phyloP scores from a whole-genome alignment of 176 grass and related monocot species.

The Alloteropsis semialata region DNA sequence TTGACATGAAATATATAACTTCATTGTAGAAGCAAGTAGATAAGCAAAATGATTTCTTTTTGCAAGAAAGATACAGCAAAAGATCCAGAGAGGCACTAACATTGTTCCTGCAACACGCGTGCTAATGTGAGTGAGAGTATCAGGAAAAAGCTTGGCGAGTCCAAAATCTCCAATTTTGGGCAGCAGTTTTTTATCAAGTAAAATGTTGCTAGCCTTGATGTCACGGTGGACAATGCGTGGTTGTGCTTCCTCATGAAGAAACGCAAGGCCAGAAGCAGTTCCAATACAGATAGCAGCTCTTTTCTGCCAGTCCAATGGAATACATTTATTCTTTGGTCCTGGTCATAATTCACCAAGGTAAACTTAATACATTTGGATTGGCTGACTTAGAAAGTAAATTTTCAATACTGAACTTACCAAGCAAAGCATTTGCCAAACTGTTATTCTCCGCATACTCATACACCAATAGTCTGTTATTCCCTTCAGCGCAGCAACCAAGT shows the following conservation, averaged over 20 bases:
- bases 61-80: background rate
- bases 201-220: conserved; percentile 75
- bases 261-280: conserved; percentile 62
- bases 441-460: conserved; percentile 66
- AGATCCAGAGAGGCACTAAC: conserved; percentile 36
- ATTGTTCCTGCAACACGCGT: conserved; percentile 66
- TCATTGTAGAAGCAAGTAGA: conserved; percentile 19
- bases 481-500: conserved; percentile 59
- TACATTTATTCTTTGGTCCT: conserved; percentile 54
- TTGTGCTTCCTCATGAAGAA: conserved; percentile 67
- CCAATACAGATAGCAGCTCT: conserved; percentile 60
- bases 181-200: conserved; percentile 49
- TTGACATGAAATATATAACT: conserved; percentile 19
- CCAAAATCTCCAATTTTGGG: conserved; percentile 80
- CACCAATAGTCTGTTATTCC: conserved; percentile 42
- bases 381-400: conserved; percentile 17
- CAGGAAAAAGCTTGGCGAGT: conserved; percentile 64
- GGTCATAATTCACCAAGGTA: conserved; percentile 28
- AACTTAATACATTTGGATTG: background rate
- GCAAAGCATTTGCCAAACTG: conserved; percentile 56
- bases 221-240: conserved; percentile 70
- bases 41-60: background rate
- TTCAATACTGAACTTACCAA: conserved; percentile 41
- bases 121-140: conserved; percentile 65
- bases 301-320: conserved; percentile 54